These are phyloP conservation scores for Fusarium coffeatum DNA, from an alignment of 2,329 filamentous ascomycete species.

Conservation along the genomic window DNA sequence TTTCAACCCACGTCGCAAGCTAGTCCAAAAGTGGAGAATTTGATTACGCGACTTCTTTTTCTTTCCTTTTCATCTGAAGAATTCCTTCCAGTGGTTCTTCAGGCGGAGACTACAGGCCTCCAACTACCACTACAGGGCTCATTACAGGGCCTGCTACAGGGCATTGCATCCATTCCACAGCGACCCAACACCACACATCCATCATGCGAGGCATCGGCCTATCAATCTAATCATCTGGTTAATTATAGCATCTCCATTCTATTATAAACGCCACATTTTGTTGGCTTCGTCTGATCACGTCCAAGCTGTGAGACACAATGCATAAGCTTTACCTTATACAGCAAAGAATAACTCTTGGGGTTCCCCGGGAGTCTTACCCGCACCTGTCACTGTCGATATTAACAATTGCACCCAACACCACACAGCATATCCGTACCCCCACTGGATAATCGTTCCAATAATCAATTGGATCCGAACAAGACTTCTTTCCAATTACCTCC, in stretches of 20 bases:
- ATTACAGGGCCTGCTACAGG: not conserved
- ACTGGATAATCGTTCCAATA: no score
- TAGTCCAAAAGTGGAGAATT: not conserved
- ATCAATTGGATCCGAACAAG: no score
- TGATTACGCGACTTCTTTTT: not conserved
- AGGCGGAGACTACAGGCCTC: not conserved
- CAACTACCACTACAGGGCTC: not conserved
- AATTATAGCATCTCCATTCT: not conserved
- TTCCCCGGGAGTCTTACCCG: constrained; percentile 8
- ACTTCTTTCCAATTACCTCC: no score
- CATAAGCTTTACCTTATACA: constrained; percentile 1
- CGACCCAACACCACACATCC: not conserved
- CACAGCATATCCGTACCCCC: no score
- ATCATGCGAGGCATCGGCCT: not conserved
- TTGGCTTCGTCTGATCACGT: not conserved
- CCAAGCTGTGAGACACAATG: not conserved
- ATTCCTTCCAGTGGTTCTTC: not conserved
- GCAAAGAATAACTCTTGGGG: not conserved
- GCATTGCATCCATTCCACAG: no score
- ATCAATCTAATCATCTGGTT: not conserved
- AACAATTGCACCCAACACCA: not conserved
- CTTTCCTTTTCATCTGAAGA: not conserved
- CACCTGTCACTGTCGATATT: not conserved
- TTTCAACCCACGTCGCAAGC: constrained; percentile 21
- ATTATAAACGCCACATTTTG: not conserved